Base-by-base conservation (phyloP, 2,329 filamentous ascomycete species). In the Penicillium sp. region DNA sequence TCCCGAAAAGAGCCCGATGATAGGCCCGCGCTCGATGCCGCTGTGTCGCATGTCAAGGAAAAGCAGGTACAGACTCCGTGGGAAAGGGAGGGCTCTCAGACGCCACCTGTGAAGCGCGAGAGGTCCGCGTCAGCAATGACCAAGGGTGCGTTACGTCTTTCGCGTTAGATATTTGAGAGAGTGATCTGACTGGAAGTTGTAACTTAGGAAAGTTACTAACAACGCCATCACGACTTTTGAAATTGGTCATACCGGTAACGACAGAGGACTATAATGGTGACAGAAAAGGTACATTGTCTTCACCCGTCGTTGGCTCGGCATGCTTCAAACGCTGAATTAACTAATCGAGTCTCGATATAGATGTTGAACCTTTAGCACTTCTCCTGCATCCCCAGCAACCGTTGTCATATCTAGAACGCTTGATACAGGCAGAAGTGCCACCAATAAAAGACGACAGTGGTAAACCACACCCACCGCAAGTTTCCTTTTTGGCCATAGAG, bases 351-450 rank as follows among this genome's bases (percentile, higher is more conserved):
- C 20, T 3, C 12, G 2, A 30, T 5, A 18, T 40, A 73, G 81
- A 86, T 48, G 84, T 93, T n/a, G 89, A 95, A 64, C 91, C 91
- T 0, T 79, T 96, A 12, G 91, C 91, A 0, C 81, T 96, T 0
- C 83, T 96, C 2, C 82, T 96, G 0, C 92, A 96, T 64, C 91
- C 92, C 0, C 90, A 95, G 60, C 92, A 97, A 68, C 92, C 92
- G 0, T 80, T 97, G 3, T 96, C 90, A 8, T 96, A 96, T 70
- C 84, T 96, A 43, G 90, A 96, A 70, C 84, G 90, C 8, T 77
- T 97, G 3, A 92, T 97, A 47, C 92, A 96, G 68, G 88, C 90
- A 53, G 92, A 96, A 71, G 79, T 96, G 0, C 89, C 90, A 0
- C 83, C 84, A 0, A 78, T 93, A 14, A 77, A 81, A 35, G 78